Percentiles rank a stretch among this genome's conserved stretches.
Evolutionary conservation across 441 rosid species (phyloP).

Genomic region (Rhodomyrtus psidioides): DNA sequence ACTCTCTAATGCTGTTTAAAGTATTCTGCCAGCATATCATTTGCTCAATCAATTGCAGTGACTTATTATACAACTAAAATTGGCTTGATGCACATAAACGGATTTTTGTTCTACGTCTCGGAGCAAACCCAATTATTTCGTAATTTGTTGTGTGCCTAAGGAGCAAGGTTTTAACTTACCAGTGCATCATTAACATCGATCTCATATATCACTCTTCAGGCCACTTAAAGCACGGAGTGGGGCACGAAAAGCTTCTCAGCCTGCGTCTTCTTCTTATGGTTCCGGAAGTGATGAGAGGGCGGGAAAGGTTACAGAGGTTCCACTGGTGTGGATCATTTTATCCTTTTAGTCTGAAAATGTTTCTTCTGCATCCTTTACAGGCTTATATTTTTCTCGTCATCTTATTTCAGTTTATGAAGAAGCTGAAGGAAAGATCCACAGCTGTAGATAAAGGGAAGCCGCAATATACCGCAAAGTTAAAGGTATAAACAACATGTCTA

Average conservation of each 20-base stretch:
- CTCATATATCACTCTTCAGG: background rate
- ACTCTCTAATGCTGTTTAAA: background rate
- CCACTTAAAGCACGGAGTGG: constrained; percentile 24
- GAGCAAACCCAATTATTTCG: background rate
- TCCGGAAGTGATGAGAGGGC: constrained; percentile 32
- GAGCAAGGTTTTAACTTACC: constrained; percentile 19
- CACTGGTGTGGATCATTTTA: background rate
- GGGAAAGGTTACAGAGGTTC: constrained; percentile 55
- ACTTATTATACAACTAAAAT: background rate
- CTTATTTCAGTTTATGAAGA: constrained; percentile 39
- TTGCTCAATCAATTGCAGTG: background rate
- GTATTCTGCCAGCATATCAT: background rate
- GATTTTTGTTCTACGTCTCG: no score
- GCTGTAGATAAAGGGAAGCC: constrained; percentile 31
- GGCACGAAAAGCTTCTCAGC: constrained; percentile 49
- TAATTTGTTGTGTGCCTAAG: constrained; percentile 6
- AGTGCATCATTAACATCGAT: background rate
- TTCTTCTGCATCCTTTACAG: constrained; percentile 1
- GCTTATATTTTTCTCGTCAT: background rate
- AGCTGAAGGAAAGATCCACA: constrained; percentile 33
- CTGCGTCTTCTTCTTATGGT: constrained; percentile 41
- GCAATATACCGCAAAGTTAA: constrained; percentile 32
- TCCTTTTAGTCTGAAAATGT: constrained; percentile 6
- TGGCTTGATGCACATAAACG: no score
- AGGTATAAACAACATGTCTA: constrained; percentile 25